A percentile compares a stretch with the other conserved stretches of the same genome.
Evolutionary conservation across 768 basidiomycete genomes (phyloP).

Genomic region (Hericium erinaceus): DNA sequence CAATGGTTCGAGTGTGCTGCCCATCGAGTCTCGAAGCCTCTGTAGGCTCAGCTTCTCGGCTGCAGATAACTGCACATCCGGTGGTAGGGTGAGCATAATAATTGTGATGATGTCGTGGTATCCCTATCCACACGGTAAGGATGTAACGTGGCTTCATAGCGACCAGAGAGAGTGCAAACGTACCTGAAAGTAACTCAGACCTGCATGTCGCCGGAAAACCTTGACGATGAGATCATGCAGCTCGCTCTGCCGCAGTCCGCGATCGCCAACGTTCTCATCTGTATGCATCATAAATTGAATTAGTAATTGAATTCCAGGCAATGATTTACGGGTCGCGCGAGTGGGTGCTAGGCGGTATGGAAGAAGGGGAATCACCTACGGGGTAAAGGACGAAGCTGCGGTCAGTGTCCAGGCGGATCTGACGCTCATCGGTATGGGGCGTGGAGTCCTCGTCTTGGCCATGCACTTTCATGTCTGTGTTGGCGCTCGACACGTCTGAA

Average conservation of each 20-base stretch:
- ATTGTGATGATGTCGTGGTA: conserved; percentile 92
- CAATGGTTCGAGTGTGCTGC: conserved; percentile 71
- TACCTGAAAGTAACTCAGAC: conserved; percentile 79
- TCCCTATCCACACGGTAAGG: conserved; percentile 39
- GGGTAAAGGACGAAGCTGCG: conserved; percentile 92
- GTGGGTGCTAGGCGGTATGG: background rate
- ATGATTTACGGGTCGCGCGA: too few species aligned
- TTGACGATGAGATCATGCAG: conserved; percentile 67
- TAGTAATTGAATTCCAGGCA: too few species aligned
- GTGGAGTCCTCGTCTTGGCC: background rate
- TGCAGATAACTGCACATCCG: conserved; percentile 43
- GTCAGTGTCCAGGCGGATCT: conserved; percentile 84
- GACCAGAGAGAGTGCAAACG: background rate
- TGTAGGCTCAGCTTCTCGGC: conserved; percentile 71
- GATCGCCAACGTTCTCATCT: conserved; percentile 23
- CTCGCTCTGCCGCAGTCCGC: conserved; percentile 50
- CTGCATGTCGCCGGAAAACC: conserved; percentile 63
- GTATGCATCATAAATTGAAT: background rate
- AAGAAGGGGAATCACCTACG: conserved; percentile 36
- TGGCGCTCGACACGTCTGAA: background rate
- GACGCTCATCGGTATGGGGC: conserved; percentile 70
- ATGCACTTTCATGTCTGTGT: background rate
- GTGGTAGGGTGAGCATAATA: conserved; percentile 63
- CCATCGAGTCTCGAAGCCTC: conserved; percentile 84
- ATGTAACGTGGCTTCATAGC: background rate